phyloP scores from a whole-genome alignment of 371 early-diverging fungal species.

The Chytridium lagenaria region DNA sequence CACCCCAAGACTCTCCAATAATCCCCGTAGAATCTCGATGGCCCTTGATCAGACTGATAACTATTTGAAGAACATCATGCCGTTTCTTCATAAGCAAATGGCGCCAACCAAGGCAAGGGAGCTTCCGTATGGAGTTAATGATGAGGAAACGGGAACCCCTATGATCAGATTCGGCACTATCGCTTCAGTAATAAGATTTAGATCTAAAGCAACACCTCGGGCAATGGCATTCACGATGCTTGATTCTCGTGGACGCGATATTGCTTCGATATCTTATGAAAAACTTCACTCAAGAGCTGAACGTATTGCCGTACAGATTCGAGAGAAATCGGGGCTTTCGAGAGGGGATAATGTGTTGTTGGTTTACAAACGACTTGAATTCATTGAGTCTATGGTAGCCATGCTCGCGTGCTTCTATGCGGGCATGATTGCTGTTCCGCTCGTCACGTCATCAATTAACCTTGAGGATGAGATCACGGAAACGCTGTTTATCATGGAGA shows the following conservation, averaged over 20 bases:
- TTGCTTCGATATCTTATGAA: constrained; percentile 71
- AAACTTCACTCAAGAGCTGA: constrained; percentile 75
- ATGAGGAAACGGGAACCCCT: constrained; percentile 7
- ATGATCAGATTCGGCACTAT: constrained; percentile 60
- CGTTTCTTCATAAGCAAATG: constrained; percentile 13
- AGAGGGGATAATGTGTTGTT: constrained; percentile 77
- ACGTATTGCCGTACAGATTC: constrained; percentile 67
- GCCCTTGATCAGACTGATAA: constrained; percentile 4
- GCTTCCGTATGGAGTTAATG: constrained; percentile 16
- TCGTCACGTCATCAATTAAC: constrained; percentile 57
- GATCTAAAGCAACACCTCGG: constrained; percentile 60
- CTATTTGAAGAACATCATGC: not conserved
- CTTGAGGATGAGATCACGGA: constrained; percentile 82
- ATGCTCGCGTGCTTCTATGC: constrained; percentile 80
- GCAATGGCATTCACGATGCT: constrained; percentile 68
- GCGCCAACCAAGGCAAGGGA: constrained; percentile 8
- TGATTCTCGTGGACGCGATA: constrained; percentile 78
- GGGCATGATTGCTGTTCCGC: constrained; percentile 83
- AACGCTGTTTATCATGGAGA: constrained; percentile 72
- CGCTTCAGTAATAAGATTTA: constrained; percentile 63
- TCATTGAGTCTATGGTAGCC: constrained; percentile 78
- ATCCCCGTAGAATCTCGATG: not conserved
- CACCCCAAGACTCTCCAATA: constrained; percentile 1
- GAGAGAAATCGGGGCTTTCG: constrained; percentile 57
- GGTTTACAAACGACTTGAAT: constrained; percentile 80